These are phyloP conservation scores for Ascobolus immersus DNA, from an alignment of 495 filamentous ascomycete genomes.

Conservation along the genomic window DNA sequence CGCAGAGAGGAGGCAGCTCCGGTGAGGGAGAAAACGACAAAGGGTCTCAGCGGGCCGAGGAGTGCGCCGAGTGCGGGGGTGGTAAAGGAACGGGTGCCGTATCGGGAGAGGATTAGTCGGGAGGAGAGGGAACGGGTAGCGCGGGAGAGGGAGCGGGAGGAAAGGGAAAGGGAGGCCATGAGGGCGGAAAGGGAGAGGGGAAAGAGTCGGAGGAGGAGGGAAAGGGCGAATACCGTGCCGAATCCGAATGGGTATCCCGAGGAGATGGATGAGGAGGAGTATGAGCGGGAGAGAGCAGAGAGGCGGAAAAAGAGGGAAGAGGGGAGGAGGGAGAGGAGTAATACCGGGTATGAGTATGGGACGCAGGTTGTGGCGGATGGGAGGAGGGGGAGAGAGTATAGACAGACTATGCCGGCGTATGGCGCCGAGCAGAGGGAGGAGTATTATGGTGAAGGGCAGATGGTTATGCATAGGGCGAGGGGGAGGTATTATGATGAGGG, in stretches of 20 bases:
- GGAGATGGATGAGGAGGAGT: slow-evolving; percentile 9
- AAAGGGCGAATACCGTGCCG: not conserved
- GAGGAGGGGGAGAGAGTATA: not conserved
- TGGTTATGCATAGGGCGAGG: not conserved
- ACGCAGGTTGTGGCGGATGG: not conserved
- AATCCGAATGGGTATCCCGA: slow-evolving; percentile 3
- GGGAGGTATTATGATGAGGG: not conserved
- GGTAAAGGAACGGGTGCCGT: not conserved
- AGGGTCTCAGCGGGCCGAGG: not conserved
- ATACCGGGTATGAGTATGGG: not conserved
- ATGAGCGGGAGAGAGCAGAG: slow-evolving; percentile 4
- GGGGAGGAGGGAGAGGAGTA: not conserved
- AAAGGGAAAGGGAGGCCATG: slow-evolving; percentile 6
- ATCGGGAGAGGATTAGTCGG: not conserved
- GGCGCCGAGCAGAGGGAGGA: not conserved
- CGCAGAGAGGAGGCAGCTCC: slow-evolving; percentile 5
- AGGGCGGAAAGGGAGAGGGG: slow-evolving; percentile 8
- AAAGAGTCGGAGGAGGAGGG: slow-evolving; percentile 2
- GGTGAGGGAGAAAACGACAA: slow-evolving; percentile 6
- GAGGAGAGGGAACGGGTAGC: not conserved
- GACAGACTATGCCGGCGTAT: not conserved
- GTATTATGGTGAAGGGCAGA: not conserved
- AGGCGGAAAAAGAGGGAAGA: not conserved
- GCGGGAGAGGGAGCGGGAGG: slow-evolving; percentile 1
- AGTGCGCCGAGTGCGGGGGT: not conserved